Base-by-base conservation (phyloP, 495 filamentous ascomycete genomes). In the Lepidopterella palustris region DNA sequence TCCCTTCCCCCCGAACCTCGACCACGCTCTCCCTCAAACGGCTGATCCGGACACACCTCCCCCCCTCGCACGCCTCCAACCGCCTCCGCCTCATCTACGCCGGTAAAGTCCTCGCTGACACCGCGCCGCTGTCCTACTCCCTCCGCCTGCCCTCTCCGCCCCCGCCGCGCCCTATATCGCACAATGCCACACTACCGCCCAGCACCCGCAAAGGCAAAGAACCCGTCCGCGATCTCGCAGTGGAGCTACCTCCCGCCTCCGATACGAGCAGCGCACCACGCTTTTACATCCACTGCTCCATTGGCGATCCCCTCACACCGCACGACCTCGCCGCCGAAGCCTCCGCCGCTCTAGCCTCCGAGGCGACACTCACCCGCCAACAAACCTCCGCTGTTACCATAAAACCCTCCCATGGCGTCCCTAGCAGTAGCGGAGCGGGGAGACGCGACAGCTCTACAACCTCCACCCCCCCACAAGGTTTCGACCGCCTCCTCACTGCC, bases 251-350 rank as follows among this genome's bases (percentile, higher is more conserved):
- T 27, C 65, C 63, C 58, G 21, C 32, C 11, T 50, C 50, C n/a
- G 9, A 49, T 4, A n/a, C n/a, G n/a, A n/a, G n/a, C n/a, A 24
- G 59, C 23, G 39, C 32, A 21, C 39, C 32, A 20, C 78, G 84
- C 23, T 77, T 91, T 65, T 95, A 93, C 74, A 84, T 95, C 52
- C 91, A 95, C 78, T 97, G 92, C 80, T 89, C 86, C 40, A 88
- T 97, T 58, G 84, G 83, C 58, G 87, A 89, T 65, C 79, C 80
- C 48, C 82, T 96, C 23, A 82, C 87, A 0, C 68, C 81, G 2
- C 57, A 72, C 0, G 89, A 93, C 27, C 81, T 97, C 20, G 77
- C 73, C 2, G 77, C 76, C n/a, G 92, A 96, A 77, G 82, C 81
- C 6, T 61, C 71, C 3, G 68, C 74, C 0, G 79, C 84, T 0